Evolutionary conservation across 768 basidiomycete species (phyloP), one percentile per base, ranked within the genome.

Genomic region (Cystofilobasidium ferigula): DNA sequence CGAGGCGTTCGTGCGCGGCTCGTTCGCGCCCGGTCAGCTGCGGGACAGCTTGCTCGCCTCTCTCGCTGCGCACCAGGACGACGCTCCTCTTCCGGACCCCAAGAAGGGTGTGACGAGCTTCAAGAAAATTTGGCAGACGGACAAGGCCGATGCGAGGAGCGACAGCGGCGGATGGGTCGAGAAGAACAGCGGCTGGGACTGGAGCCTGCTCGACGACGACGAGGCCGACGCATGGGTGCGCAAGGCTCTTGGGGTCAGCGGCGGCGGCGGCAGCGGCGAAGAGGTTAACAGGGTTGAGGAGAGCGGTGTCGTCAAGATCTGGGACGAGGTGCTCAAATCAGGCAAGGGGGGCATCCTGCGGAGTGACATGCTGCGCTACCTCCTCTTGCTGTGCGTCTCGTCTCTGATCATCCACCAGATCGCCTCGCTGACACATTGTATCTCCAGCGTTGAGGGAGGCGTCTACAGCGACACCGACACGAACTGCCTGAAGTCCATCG

Each of bases 401-500:
- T 40, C 4, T 53, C 22, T 57, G 24, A 7, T 34, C 6, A 16
- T 24, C 18, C 1, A 26, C 18, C 12, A 45, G 38, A 24, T 47
- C 26, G 35, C 22, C 48, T 5, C 9, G n/a, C 30, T 18, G 13
- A 7, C n/a, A 24, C 38, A 18, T 13, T 24, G 4, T 24, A 2
- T 53, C 24, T 16, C 40, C 36, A 66, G 64, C 3, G 34, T 66
- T n/a, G 58, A 61, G 18, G 67, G 58, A 24, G 57, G 60, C 40
- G 76, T 78, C 42, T 78, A 78, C 70, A 68, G 73, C 18, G 77
- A 79, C 59, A 74, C 73, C 30, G 78, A 79, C 63, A 78, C 78
- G 13, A 48, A 57, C 32, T 71, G 74, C 38, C 70, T 78, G 56
- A 73, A 74, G 63, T 69, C 73, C 13, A 70, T 77, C 28, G 69